Base-by-base conservation (phyloP, 257 asterid genomes). In the Verbena officinalis region DNA sequence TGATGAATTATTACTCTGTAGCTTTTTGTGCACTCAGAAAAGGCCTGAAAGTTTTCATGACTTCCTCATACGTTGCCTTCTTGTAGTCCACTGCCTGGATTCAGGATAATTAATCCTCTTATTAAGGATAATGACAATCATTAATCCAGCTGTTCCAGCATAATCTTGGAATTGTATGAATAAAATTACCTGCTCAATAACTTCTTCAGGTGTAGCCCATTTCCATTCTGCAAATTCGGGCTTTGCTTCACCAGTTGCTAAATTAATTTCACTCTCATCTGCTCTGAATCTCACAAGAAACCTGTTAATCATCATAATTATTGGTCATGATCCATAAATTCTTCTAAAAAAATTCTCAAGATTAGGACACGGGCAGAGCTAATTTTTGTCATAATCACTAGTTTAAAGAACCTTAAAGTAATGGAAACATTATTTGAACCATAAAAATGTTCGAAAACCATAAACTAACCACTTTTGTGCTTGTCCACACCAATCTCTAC, bases 401-500 rank as follows among this genome's bases (percentile, higher is more conserved):
- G n/a, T n/a, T n/a, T n/a, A n/a, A n/a, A n/a, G n/a, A n/a, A n/a
- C n/a, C n/a, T n/a, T n/a, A n/a, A n/a, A n/a, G n/a, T n/a, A n/a
- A n/a, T n/a, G n/a, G n/a, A n/a, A n/a, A n/a, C n/a, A n/a, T n/a
- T n/a, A n/a, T n/a, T n/a, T n/a, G n/a, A n/a, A n/a, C n/a, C 33
- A 2, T 27, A 27, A 27, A 27, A 2, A 27, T 27, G 5, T 27
- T 2, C 4, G 33, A 27, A 27, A 5, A 7, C n/a, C 40, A 42
- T 51, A 34, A 7, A 73, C 94, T 69, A 49, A 93, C 97, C 97
- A 93, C 78, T 93, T 93, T 55, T 90, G 97, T 44, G 97, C 96
- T 80, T 93, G 99, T 3, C 99, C 99, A 52, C 84, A 97, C 99
- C 97, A 90, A 81, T 93, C 96, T 71, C 99, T 97, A 20, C 96